phyloP scores from a whole-genome alignment of 495 filamentous ascomycete genomes.

The Penicillium angulare region DNA sequence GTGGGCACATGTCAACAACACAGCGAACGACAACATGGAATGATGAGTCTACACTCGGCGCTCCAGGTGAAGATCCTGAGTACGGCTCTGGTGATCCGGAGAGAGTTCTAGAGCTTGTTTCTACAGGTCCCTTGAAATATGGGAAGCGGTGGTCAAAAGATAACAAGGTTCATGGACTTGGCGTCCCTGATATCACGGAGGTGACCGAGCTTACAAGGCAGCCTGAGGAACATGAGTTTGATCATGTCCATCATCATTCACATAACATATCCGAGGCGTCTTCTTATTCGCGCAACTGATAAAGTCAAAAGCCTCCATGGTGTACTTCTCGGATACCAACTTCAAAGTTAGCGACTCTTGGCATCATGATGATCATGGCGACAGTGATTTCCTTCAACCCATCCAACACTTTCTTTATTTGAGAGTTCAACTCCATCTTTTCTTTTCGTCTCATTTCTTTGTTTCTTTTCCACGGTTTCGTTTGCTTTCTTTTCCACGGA shows the following conservation, averaged over 20 bases:
- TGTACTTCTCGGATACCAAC: too few species aligned
- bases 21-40: slow-evolving; percentile 31
- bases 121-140: slow-evolving; percentile 12
- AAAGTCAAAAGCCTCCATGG: background rate
- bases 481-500: too few species aligned
- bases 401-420: background rate
- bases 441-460: background rate
- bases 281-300: background rate
- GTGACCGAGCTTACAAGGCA: background rate
- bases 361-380: too few species aligned
- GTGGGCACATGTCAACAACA: slow-evolving; percentile 12
- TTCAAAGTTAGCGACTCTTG: too few species aligned
- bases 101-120: slow-evolving; percentile 21
- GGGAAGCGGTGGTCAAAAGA: slow-evolving; percentile 1
- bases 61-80: slow-evolving; percentile 33
- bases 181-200: slow-evolving; percentile 7
- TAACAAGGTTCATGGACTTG: slow-evolving; percentile 6
- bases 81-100: slow-evolving; percentile 29
- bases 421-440: background rate
- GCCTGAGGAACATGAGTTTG: background rate
- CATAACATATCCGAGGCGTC: background rate
- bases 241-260: background rate
- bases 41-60: slow-evolving; percentile 31
- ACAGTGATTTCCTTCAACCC: background rate
- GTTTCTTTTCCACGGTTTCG: background rate